A percentile compares a stretch with the other conserved stretches of the same genome.
Evolutionary conservation across 495 filamentous ascomycete species (phyloP).

Genomic region (Penicillium bialowiezense): DNA sequence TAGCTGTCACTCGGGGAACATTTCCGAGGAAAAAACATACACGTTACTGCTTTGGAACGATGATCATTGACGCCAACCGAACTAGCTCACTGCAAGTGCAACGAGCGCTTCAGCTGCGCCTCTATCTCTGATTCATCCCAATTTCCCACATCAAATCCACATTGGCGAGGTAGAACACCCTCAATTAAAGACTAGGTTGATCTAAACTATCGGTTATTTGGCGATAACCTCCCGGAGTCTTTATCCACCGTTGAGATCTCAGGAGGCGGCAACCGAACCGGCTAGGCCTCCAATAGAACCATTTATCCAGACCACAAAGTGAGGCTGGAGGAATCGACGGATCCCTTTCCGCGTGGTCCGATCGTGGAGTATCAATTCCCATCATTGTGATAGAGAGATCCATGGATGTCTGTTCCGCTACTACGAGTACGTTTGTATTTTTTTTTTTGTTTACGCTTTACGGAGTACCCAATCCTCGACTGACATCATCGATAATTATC

Average conservation of each 20-base stretch:
- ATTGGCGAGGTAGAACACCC: not conserved
- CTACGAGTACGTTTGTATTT: too few relatives aligned
- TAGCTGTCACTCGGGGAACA: not conserved
- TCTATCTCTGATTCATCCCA: not conserved
- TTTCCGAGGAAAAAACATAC: not conserved
- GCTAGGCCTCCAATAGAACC: not conserved
- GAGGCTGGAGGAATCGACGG: conserved; percentile 1
- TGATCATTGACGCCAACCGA: not conserved
- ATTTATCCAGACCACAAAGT: not conserved
- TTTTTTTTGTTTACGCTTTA: not conserved
- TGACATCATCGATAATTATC: not conserved
- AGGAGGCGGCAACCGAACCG: not conserved
- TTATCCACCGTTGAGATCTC: not conserved
- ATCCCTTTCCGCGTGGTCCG: conserved; percentile 6
- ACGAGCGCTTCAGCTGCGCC: conserved; percentile 1
- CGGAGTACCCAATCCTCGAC: not conserved
- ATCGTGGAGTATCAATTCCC: conserved; percentile 2
- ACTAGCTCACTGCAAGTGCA: not conserved
- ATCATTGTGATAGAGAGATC: conserved; percentile 1
- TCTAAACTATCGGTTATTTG: conserved; percentile 4
- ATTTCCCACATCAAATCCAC: not conserved
- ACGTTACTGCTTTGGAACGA: not conserved
- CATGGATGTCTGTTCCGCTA: too few relatives aligned
- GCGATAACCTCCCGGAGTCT: conserved; percentile 1
- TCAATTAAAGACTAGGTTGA: not conserved